phyloP scores from a whole-genome alignment of 176 grass and related monocot species.

The Hordeum vulgare region DNA sequence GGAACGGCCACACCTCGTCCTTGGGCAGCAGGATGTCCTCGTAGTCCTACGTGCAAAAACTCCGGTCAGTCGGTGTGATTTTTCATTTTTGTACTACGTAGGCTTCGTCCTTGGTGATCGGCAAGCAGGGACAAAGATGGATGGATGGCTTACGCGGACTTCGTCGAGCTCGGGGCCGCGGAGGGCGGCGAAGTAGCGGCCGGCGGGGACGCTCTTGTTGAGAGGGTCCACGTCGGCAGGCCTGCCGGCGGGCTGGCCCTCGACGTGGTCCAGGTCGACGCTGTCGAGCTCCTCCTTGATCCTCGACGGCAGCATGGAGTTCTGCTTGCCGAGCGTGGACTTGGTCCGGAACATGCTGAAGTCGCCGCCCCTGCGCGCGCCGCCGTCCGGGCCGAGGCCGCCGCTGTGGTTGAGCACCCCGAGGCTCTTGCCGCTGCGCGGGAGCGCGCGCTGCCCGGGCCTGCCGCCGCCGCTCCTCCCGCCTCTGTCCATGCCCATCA shows the following conservation, averaged over 20 bases:
- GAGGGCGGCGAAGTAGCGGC: conserved; percentile 92
- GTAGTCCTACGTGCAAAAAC: conserved; percentile 44
- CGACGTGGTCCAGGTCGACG: conserved; percentile 35
- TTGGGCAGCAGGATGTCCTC: conserved; percentile 90
- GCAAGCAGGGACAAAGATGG: not conserved
- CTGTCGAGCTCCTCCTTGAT: conserved; percentile 53
- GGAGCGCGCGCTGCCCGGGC: conserved; percentile 28
- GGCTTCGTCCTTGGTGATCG: too few species aligned
- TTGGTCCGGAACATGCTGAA: conserved; percentile 98
- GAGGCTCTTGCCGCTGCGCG: conserved; percentile 82
- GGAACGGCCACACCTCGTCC: conserved; percentile 96
- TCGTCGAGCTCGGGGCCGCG: conserved; percentile 94
- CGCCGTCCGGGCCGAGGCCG: conserved; percentile 2
- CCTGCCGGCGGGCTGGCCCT: conserved; percentile 28
- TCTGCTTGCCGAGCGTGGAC: conserved; percentile 83
- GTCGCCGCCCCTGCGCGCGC: conserved; percentile 51
- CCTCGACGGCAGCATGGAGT: conserved; percentile 51
- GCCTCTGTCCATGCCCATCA: conserved; percentile 59
- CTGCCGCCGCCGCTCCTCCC: conserved; percentile 20
- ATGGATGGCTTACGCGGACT: conserved; percentile 58
- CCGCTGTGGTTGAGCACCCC: conserved; percentile 41
- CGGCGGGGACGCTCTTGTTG: conserved; percentile 80
- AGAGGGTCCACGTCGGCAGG: conserved; percentile 44
- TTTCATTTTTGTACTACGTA: too few species aligned
- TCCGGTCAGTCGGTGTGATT: not conserved